phyloP scores from a whole-genome alignment of 768 basidiomycete species.

The Mycena epipterygia region DNA sequence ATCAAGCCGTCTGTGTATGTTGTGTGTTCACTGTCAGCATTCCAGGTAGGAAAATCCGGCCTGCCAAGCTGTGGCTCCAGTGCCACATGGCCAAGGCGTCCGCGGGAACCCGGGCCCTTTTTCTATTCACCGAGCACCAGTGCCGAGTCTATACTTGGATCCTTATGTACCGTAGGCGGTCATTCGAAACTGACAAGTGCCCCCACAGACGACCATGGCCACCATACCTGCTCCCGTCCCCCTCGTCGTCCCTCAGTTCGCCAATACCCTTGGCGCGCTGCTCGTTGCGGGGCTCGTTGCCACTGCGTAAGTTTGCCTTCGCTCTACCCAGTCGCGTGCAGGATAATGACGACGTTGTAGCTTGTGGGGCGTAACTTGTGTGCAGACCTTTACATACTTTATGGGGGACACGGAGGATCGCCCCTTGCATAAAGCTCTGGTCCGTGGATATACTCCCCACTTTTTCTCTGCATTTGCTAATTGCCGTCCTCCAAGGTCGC shows the following conservation, averaged over 20 bases:
- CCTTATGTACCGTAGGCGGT: slow-evolving; percentile 2
- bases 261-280: slow-evolving; percentile 59
- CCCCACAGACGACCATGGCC: slow-evolving; percentile 15
- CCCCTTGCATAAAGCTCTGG: slow-evolving; percentile 51
- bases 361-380: slow-evolving; percentile 71
- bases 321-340: slow-evolving; percentile 6
- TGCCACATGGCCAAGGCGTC: background rate
- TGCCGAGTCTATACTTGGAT: slow-evolving; percentile 13
- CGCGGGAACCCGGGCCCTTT: slow-evolving; percentile 10
- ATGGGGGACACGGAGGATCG: slow-evolving; percentile 51
- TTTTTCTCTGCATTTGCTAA: background rate
- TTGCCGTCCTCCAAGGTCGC: slow-evolving; percentile 44
- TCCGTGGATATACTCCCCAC: slow-evolving; percentile 35
- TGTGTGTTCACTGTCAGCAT: background rate
- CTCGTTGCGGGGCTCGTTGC: slow-evolving; percentile 61
- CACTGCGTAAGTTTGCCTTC: slow-evolving; percentile 64
- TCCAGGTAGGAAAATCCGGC: background rate
- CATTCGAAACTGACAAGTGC: background rate
- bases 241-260: slow-evolving; percentile 49
- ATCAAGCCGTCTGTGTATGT: no score
- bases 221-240: background rate
- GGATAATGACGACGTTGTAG: slow-evolving; percentile 43
- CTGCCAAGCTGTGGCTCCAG: slow-evolving; percentile 13
- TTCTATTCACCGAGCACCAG: background rate
- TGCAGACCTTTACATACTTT: slow-evolving; percentile 68